Percentiles rank a stretch among this genome's conserved stretches.
Conservation (phyloP, 192 early-diverging fungal genomes). For the Mortierella antarctica region DNA sequence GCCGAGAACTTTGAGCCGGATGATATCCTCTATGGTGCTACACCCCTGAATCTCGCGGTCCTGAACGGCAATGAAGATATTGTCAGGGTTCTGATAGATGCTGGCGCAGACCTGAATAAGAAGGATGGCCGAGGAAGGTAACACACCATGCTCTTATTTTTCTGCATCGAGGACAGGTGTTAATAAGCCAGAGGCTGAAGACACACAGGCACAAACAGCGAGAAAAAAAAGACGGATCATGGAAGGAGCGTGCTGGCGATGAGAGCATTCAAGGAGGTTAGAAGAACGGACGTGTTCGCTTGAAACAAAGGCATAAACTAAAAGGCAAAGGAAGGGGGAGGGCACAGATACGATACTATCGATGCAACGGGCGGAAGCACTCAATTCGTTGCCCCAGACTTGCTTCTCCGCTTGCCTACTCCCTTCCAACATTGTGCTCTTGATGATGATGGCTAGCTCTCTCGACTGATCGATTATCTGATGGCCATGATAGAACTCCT, state of each 20-base stretch:
- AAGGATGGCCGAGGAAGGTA: constrained; percentile 75
- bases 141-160: not conserved
- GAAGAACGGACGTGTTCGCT: not conserved
- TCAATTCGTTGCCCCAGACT: no score
- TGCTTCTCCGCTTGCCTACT: no score
- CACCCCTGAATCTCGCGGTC: constrained; percentile 68
- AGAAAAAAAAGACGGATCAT: not conserved
- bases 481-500: constrained; percentile 58
- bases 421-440: not conserved
- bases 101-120: constrained; percentile 65
- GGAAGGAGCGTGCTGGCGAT: not conserved
- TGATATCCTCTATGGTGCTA: constrained; percentile 59
- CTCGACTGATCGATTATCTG: not conserved
- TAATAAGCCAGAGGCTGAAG: not conserved
- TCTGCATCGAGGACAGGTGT: not conserved
- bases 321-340: not conserved
- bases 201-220: not conserved
- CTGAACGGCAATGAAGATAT: constrained; percentile 67
- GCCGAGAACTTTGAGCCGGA: constrained; percentile 38
- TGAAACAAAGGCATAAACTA: not conserved
- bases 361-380: no score
- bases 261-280: constrained; percentile 12
- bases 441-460: not conserved
- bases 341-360: not conserved
- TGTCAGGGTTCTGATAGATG: constrained; percentile 63